Conservation (phyloP, 2,329 filamentous ascomycete genomes). For the Zasmidium angulare region DNA sequence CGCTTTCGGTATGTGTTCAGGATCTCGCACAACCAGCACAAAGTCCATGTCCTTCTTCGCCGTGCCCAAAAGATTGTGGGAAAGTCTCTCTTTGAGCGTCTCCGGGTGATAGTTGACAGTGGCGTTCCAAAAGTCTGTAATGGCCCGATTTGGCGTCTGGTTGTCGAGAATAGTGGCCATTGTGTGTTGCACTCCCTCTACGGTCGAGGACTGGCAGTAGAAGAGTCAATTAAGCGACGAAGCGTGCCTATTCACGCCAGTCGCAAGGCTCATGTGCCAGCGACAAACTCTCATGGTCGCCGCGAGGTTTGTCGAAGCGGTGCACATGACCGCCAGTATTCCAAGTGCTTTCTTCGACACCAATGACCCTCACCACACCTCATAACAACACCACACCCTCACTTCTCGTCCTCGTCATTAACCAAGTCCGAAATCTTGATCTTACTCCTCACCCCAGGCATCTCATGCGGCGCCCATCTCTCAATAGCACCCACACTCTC, state of each 20-base stretch:
- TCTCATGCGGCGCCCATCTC: slow-evolving; percentile 32
- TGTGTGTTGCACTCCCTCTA: too few species aligned
- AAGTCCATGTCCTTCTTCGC: slow-evolving; percentile 1
- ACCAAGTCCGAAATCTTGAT: slow-evolving; percentile 31
- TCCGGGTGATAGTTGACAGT: slow-evolving; percentile 1
- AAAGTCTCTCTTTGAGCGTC: background rate
- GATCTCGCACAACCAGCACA: background rate
- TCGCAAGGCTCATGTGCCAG: background rate
- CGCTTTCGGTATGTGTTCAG: background rate
- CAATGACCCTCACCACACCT: background rate
- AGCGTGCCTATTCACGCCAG: too few species aligned
- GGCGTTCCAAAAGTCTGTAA: background rate
- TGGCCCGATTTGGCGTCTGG: too few species aligned
- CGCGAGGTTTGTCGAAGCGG: background rate
- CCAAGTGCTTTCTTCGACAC: too few species aligned
- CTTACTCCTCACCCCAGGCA: slow-evolving; percentile 29
- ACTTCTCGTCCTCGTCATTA: slow-evolving; percentile 24
- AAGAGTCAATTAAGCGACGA: too few species aligned
- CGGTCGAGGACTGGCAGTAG: too few species aligned
- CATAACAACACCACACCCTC: background rate
- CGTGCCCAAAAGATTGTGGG: background rate
- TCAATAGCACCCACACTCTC: slow-evolving; percentile 33
- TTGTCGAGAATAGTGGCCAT: too few species aligned
- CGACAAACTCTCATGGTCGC: background rate
- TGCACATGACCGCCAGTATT: too few species aligned